phyloP scores from a whole-genome alignment of 495 filamentous ascomycete species.

The Penicillium subrubescens region DNA sequence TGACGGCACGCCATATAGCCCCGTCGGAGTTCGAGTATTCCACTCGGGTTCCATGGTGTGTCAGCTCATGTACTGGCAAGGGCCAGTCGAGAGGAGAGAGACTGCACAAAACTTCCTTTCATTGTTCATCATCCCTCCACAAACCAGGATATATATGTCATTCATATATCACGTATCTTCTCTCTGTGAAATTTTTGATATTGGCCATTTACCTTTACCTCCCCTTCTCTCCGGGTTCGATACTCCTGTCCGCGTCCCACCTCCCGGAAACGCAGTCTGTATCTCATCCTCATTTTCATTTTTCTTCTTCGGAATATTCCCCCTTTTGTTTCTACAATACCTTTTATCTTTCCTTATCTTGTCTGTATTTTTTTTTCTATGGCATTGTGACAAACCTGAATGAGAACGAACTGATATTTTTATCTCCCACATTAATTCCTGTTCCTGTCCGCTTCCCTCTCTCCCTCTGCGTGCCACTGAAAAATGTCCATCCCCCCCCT shows the following conservation, averaged over 20 bases:
- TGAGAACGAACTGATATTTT: constrained; percentile 19
- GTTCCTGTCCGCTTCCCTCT: not conserved
- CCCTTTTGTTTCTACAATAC: constrained; percentile 32
- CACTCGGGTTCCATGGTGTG: not conserved
- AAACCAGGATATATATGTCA: constrained; percentile 18
- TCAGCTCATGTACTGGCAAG: no score
- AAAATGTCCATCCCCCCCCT: constrained; percentile 12
- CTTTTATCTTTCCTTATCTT: constrained; percentile 19
- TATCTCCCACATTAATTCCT: constrained; percentile 10
- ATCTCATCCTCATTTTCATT: constrained; percentile 23
- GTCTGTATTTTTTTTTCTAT: constrained; percentile 17
- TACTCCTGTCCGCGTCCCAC: constrained; percentile 23
- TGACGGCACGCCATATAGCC: not conserved
- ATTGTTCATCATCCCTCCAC: constrained; percentile 26
- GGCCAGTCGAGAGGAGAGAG: constrained; percentile 5
- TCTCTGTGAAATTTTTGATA: constrained; percentile 36
- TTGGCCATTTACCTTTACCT: constrained; percentile 27
- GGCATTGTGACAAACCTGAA: constrained; percentile 30
- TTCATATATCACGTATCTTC: constrained; percentile 30
- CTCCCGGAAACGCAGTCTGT: constrained; percentile 14
- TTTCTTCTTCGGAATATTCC: constrained; percentile 34
- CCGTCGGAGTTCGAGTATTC: not conserved
- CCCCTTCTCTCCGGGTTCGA: constrained; percentile 26
- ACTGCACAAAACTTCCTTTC: constrained; percentile 36
- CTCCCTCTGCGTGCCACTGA: constrained; percentile 15